Evolutionary conservation across 2,329 filamentous ascomycete species (phyloP), one percentile per base, ranked within the genome.

Genomic region (Talaromyces sp.): DNA sequence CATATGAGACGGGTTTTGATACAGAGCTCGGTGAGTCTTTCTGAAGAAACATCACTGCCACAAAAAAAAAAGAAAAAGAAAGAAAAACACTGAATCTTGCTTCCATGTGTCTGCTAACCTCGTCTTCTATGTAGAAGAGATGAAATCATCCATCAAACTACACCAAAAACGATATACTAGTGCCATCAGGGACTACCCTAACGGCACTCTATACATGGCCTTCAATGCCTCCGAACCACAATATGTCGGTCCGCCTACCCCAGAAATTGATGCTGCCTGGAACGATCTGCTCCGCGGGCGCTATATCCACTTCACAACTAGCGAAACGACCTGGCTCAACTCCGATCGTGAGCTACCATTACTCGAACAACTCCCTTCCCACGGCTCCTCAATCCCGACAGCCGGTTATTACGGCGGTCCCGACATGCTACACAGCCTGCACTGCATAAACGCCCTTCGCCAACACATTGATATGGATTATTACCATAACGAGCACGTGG

Each of bases 351-450:
- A 48, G 1, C 31, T 52, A n/a, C 55, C 61, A 5, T 28, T n/a
- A 5, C 44, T 59, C 16, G 40, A 59, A 25, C 31, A 31, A 28
- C 46, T 63, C 3, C 61, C 56, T 11, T 39, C 55, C 18, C 44
- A 46, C 23, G 54, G 61, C 21, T 14, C 42, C 33, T 37, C 54
- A 25, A 63, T 65, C 39, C 37, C 62, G 2, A 58, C 56, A 37
- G 56, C 57, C 28, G 65, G 63, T 5, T 63, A 60, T 44, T 66
- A 66, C 46, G 65, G 63, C 9, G 63, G 65, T 1, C 63, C 63
- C 39, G 61, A 66, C 48, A 64, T 66, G 65, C 52, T 66, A 21
- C 65, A 66, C 52, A 65, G 52, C 39, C 58, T 66, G 18, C 65
- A 66, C 35, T 66, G 65, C 39, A 42, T 66, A 33, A 66, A 66